Evolutionary conservation across 2,329 filamentous ascomycete genomes (phyloP).

Genomic region (Zymoseptoria passerinii): DNA sequence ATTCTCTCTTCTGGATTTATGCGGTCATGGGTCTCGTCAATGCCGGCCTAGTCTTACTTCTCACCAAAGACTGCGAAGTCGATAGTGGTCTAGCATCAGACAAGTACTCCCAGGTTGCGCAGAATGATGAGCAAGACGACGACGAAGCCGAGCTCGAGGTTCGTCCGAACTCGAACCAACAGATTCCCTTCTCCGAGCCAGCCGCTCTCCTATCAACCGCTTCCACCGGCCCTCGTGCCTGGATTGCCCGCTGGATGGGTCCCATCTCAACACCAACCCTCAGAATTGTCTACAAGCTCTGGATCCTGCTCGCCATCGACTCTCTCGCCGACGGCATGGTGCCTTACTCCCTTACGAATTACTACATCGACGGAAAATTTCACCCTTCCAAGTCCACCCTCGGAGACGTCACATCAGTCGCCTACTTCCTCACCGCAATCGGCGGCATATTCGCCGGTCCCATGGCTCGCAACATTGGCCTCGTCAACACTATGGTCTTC

Average conservation of each 20-base stretch:
- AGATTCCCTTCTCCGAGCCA: not conserved
- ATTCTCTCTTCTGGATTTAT: conserved; percentile 52
- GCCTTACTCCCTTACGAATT: conserved; percentile 44
- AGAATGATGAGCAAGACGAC: conserved; percentile 20
- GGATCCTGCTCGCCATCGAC: conserved; percentile 60
- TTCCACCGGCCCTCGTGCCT: not conserved
- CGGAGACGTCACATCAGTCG: conserved; percentile 46
- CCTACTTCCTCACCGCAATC: conserved; percentile 35
- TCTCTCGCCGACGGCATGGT: conserved; percentile 60
- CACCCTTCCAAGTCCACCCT: conserved; percentile 44
- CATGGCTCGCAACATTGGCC: conserved; percentile 55
- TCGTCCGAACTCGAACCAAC: not conserved
- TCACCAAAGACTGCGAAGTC: conserved; percentile 47
- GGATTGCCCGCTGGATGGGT: conserved; percentile 34
- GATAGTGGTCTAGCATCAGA: conserved; percentile 20
- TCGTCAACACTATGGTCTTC: conserved; percentile 60
- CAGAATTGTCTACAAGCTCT: conserved; percentile 51
- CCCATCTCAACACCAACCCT: conserved; percentile 51
- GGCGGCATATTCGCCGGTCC: conserved; percentile 48
- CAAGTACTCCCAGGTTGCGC: conserved; percentile 22
- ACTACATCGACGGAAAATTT: conserved; percentile 51
- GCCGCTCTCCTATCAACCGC: not conserved
- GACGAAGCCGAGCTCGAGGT: conserved; percentile 15
- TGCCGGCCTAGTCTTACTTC: conserved; percentile 37
- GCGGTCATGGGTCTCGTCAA: conserved; percentile 48